phyloP scores from a whole-genome alignment of 2,329 filamentous ascomycete species.

The Talaromyces sp. region DNA sequence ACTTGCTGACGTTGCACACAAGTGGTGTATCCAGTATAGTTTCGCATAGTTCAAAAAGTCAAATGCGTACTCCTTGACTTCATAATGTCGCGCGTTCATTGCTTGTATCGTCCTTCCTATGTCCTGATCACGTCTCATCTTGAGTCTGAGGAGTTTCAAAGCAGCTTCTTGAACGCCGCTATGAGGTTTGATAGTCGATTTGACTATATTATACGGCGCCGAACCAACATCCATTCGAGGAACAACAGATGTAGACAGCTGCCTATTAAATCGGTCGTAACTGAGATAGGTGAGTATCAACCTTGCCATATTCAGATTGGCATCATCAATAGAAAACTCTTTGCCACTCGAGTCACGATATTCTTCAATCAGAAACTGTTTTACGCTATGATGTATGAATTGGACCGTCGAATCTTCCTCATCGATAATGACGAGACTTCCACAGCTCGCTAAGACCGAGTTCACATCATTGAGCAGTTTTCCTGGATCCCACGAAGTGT shows the following conservation, averaged over 20 bases:
- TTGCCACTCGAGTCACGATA: neutral
- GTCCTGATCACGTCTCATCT: neutral
- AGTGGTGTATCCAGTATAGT: neutral
- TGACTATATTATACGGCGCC: neutral
- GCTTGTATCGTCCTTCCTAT: neutral
- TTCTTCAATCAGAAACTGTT: neutral
- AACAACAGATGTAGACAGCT: neutral
- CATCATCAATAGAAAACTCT: neutral
- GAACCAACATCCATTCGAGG: neutral
- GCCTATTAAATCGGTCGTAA: neutral
- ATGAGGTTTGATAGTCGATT: neutral
- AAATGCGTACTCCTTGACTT: neutral
- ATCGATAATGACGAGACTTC: constrained; percentile 3
- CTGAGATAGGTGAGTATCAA: constrained; percentile 2
- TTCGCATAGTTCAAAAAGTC: neutral
- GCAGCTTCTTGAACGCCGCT: neutral
- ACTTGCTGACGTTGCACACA: neutral
- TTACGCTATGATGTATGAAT: constrained; percentile 9
- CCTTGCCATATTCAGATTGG: neutral
- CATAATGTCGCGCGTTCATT: neutral
- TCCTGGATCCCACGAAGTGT: neutral
- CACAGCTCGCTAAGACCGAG: neutral
- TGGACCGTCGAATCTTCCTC: constrained; percentile 6
- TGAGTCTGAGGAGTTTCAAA: neutral
- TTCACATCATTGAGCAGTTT: neutral